These are phyloP conservation scores for Hura crepitans DNA, from an alignment of 441 rosid species.

Conservation along the genomic window DNA sequence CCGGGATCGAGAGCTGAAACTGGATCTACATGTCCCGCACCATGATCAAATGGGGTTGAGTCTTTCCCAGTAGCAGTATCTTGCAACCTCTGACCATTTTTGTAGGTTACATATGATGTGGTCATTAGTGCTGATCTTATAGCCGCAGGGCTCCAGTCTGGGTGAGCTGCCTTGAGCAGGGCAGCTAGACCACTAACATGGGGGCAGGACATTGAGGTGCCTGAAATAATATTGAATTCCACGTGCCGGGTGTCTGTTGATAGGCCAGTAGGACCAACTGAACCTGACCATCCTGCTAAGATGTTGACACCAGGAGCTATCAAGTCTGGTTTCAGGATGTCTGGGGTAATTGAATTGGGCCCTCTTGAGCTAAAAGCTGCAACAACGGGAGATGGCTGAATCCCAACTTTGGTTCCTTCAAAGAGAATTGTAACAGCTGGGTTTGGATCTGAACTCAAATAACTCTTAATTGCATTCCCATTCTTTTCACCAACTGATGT, in stretches of 20 bases:
- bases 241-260: conserved; percentile 57
- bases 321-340: conserved; percentile 77
- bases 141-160: conserved; percentile 85
- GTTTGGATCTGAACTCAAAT: conserved; percentile 37
- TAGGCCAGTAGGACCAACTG: conserved; percentile 69
- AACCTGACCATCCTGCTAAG: conserved; percentile 77
- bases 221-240: conserved; percentile 74
- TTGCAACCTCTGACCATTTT: conserved; percentile 39
- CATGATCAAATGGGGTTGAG: conserved; percentile 72
- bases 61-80: conserved; percentile 49
- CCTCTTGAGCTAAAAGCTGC: conserved; percentile 95
- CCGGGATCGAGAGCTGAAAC: conserved; percentile 75
- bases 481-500: conserved; percentile 63
- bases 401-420: conserved; percentile 63
- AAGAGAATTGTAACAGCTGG: conserved; percentile 56
- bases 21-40: conserved; percentile 85
- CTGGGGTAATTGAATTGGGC: conserved; percentile 61
- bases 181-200: conserved; percentile 92
- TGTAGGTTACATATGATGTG: conserved; percentile 76
- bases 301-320: conserved; percentile 93
- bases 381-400: conserved; percentile 82
- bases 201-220: conserved; percentile 96
- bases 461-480: conserved; percentile 48
- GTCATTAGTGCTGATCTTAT: conserved; percentile 89
- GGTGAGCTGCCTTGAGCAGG: conserved; percentile 65